Base-by-base conservation (phyloP, 768 basidiomycete genomes). In the Agaricus blazei region DNA sequence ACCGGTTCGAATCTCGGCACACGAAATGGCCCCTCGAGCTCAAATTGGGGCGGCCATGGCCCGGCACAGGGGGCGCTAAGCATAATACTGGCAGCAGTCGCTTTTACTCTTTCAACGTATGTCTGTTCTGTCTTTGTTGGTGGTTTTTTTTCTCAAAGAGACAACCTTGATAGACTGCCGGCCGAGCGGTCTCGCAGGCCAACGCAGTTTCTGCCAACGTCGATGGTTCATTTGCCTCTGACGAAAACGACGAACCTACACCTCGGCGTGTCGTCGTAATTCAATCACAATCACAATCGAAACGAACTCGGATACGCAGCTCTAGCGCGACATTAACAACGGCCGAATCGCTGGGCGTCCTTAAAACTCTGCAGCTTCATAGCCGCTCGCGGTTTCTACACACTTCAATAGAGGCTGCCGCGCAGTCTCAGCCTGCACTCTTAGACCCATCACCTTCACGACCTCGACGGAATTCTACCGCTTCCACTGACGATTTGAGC, bases 41-140 rank as follows among this genome's bases (percentile, higher is more conserved):
- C 84, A 59, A 66, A 68, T 49, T 68, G 73, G 67, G 74, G 77
- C 56, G 76, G 48, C 38, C 58, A 80, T 40, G 81, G 84, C 11
- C 87, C 51, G 82, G 87, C 42, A 78, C 89, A 48, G 88, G 89
- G 2, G 81, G 88, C 29, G 77, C 87, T 52, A 90, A 88, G 66
- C 83, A 84, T 60, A 81, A 83, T 55, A 70, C 88, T 11, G 87
- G 88, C 40, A 80, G 85, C 64, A 79, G 87, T 45, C 87, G 87
- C 64, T 82, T 90, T 67, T 71, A 77, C 48, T 80, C 83, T 1
- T 89, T 84, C 66, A 81, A 79, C 27, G 88, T 90, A 55, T 9
- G 60, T 57, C 43, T 37, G 24, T 44, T 36, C 31, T 11, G 12
- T 28, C 46, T 12, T 50, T 55, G 23, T 56, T 23, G 19, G 46